phyloP scores from a whole-genome alignment of 1,284 basidiomycete genomes.

The Cryptococcus depauperatus region DNA sequence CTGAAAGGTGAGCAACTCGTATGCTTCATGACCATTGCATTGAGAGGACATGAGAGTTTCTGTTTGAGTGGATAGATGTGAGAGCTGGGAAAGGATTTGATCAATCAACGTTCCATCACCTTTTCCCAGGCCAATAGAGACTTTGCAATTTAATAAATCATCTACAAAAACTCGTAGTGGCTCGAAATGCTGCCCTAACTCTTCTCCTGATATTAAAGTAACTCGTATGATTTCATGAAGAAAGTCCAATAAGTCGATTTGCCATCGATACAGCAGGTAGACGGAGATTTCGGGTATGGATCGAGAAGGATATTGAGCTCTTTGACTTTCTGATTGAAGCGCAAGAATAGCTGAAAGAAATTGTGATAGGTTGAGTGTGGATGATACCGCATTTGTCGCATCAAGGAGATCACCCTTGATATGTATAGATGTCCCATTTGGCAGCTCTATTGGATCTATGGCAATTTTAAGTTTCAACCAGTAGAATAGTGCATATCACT shows the following conservation, averaged over 20 bases:
- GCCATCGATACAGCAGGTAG: conserved; percentile 31
- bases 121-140: conserved; percentile 15
- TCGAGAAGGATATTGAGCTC: conserved; percentile 27
- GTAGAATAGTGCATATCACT: conserved; percentile 1
- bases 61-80: conserved; percentile 24
- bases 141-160: conserved; percentile 20
- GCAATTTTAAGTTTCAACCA: neutral
- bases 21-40: conserved; percentile 18
- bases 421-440: conserved; percentile 27
- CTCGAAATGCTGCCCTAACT: conserved; percentile 25
- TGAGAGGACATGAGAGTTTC: conserved; percentile 16
- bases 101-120: conserved; percentile 35
- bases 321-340: conserved; percentile 29
- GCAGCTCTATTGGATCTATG: conserved; percentile 19
- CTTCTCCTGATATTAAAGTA: conserved; percentile 20
- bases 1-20: conserved; percentile 33
- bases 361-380: conserved; percentile 29
- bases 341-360: conserved; percentile 32
- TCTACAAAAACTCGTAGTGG: conserved; percentile 27
- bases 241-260: conserved; percentile 29
- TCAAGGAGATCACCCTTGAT: conserved; percentile 31
- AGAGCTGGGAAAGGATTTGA: conserved; percentile 31
- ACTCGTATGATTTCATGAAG: conserved; percentile 24
- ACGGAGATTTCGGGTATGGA: conserved; percentile 32
- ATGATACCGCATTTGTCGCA: conserved; percentile 26